These are phyloP conservation scores for Scheffersomyces spartinae DNA, from an alignment of 805 yeast genomes.

Conservation along the genomic window DNA sequence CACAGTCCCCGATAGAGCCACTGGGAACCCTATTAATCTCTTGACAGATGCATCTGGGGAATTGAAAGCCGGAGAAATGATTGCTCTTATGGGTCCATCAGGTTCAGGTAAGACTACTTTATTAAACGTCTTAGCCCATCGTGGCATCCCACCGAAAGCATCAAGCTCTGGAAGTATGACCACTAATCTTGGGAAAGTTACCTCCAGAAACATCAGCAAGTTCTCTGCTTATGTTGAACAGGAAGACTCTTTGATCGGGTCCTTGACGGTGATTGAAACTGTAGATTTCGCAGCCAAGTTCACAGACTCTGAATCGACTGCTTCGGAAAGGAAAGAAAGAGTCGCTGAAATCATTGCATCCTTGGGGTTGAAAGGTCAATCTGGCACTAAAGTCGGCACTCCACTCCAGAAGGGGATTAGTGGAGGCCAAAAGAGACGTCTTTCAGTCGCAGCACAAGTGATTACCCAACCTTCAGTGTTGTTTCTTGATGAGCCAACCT, in stretches of 20 bases:
- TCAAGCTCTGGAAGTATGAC: slow-evolving; percentile 16
- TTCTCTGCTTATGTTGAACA: slow-evolving; percentile 71
- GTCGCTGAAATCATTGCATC: slow-evolving; percentile 51
- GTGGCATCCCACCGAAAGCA: slow-evolving; percentile 6
- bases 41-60: too few species aligned
- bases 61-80: slow-evolving; percentile 47
- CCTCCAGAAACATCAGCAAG: slow-evolving; percentile 12
- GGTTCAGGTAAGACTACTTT: slow-evolving; percentile 71
- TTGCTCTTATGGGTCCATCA: slow-evolving; percentile 73
- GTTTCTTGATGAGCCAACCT: slow-evolving; percentile 79
- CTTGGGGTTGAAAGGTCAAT: slow-evolving; percentile 65
- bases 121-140: slow-evolving; percentile 52
- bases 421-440: slow-evolving; percentile 76
- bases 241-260: slow-evolving; percentile 62
- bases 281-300: slow-evolving; percentile 59
- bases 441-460: slow-evolving; percentile 72
- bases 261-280: slow-evolving; percentile 71
- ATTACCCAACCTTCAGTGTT: slow-evolving; percentile 61
- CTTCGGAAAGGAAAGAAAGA: slow-evolving; percentile 24
- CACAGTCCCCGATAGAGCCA: too few species aligned
- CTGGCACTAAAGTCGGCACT: slow-evolving; percentile 58
- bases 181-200: slow-evolving; percentile 16
- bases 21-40: too few species aligned
- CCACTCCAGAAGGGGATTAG: slow-evolving; percentile 53
- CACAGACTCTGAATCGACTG: slow-evolving; percentile 36